phyloP scores from a whole-genome alignment of 768 basidiomycete genomes.

The Auricularia heimuer region DNA sequence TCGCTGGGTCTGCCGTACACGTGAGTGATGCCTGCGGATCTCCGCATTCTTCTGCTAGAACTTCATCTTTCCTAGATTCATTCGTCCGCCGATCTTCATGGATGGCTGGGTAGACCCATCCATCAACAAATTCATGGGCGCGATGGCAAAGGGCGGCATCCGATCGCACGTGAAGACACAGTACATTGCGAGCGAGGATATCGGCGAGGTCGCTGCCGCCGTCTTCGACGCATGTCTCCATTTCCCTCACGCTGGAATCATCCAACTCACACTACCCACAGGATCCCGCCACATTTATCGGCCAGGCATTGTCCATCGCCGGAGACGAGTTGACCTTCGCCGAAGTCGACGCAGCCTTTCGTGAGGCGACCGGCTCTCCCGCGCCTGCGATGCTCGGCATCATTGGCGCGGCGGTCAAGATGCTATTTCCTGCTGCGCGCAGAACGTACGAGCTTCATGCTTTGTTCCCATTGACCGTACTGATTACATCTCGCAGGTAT shows the following conservation, averaged over 20 bases:
- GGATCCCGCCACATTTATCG: background rate
- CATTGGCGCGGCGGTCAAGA: background rate
- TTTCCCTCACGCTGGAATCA: background rate
- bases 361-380: background rate
- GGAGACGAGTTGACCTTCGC: background rate
- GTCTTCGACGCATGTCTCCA: background rate
- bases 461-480: background rate
- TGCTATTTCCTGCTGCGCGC: background rate
- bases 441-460: background rate
- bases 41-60: background rate
- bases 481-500: background rate
- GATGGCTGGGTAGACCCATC: background rate
- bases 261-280: background rate
- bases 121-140: background rate
- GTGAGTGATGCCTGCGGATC: background rate
- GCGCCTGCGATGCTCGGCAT: background rate
- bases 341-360: background rate
- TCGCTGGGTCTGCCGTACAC: background rate
- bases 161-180: background rate
- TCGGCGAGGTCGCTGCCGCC: background rate
- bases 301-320: background rate
- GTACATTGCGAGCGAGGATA: background rate
- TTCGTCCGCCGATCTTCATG: background rate
- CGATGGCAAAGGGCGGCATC: background rate
- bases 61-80: background rate